Conservation (phyloP, 352 stramenopile species). For the Globisporangium irregulare region DNA sequence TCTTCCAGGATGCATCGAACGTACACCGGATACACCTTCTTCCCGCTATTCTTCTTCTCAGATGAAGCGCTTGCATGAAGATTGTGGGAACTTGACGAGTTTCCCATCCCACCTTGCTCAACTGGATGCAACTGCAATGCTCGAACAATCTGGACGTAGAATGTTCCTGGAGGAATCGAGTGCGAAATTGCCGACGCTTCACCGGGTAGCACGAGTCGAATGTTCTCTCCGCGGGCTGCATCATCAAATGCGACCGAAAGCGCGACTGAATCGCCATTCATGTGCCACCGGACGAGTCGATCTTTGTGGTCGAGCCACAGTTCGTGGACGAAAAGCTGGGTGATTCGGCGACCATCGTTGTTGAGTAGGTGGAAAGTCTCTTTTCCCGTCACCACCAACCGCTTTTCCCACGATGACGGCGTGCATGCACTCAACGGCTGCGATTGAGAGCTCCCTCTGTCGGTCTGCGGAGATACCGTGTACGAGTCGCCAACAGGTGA, state of each 20-base stretch:
- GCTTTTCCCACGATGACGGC: constrained; percentile 62
- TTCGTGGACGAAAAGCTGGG: constrained; percentile 84
- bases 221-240: constrained; percentile 59
- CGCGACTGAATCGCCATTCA: constrained; percentile 78
- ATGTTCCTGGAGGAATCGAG: constrained; percentile 69
- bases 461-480: constrained; percentile 27
- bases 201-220: constrained; percentile 73
- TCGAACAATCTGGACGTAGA: constrained; percentile 79
- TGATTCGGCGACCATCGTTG: constrained; percentile 57
- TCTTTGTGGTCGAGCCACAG: constrained; percentile 85
- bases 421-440: constrained; percentile 33
- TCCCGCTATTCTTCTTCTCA: constrained; percentile 19
- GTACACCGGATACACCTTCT: constrained; percentile 63
- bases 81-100: background rate
- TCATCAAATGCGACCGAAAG: constrained; percentile 81
- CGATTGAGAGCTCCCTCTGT: background rate
- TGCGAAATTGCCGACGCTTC: constrained; percentile 72
- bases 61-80: background rate
- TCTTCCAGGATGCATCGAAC: constrained; percentile 74
- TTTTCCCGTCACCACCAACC: constrained; percentile 77
- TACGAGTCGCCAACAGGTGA: constrained; percentile 16
- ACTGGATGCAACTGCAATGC: constrained; percentile 58
- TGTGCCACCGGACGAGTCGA: constrained; percentile 78
- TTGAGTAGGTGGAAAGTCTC: constrained; percentile 76
- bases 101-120: constrained; percentile 24